Percentiles rank a stretch among this genome's conserved stretches.
Conservation (phyloP, 2,329 filamentous ascomycete genomes). For the Huntiella omanensis region DNA sequence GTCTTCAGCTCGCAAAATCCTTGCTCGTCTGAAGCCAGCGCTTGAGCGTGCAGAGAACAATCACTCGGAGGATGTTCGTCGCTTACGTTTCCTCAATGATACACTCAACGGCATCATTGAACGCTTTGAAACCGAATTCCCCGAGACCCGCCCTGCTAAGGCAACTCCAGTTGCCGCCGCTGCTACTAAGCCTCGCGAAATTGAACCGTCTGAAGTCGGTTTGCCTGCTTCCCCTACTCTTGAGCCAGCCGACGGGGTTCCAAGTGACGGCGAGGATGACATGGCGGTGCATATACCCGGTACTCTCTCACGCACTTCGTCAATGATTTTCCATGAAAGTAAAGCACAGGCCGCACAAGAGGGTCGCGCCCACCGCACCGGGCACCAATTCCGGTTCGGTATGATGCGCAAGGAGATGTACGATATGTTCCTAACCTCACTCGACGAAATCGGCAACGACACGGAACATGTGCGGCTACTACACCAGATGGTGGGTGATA, state of each 20-base stretch:
- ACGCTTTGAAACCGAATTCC: conserved; percentile 90
- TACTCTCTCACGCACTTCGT: conserved; percentile 31
- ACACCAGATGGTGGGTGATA: conserved; percentile 41
- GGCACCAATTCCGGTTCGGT: conserved; percentile 35
- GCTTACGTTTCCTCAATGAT: conserved; percentile 69
- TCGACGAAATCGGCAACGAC: conserved; percentile 31
- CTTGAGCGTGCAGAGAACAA: conserved; percentile 53
- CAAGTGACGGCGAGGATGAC: conserved; percentile 33
- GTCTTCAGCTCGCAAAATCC: conserved; percentile 74
- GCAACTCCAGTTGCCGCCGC: background rate
- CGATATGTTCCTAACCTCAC: conserved; percentile 26
- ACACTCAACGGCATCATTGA: conserved; percentile 84
- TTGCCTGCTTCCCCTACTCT: conserved; percentile 15
- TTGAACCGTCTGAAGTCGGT: conserved; percentile 9
- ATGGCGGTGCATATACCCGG: conserved; percentile 22
- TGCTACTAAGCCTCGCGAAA: conserved; percentile 4
- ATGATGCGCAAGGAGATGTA: conserved; percentile 34
- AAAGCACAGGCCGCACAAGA: conserved; percentile 37
- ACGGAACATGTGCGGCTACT: conserved; percentile 34
- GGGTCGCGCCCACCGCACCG: conserved; percentile 34
- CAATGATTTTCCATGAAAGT: conserved; percentile 29
- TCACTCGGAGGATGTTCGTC: conserved; percentile 62
- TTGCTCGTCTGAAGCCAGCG: conserved; percentile 63
- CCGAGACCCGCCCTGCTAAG: conserved; percentile 42
- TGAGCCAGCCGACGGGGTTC: conserved; percentile 19